Percentiles rank a stretch among this genome's conserved stretches.
phyloP scores from a whole-genome alignment of 2,329 filamentous ascomycete species.

The Tolypocladium tundrense region DNA sequence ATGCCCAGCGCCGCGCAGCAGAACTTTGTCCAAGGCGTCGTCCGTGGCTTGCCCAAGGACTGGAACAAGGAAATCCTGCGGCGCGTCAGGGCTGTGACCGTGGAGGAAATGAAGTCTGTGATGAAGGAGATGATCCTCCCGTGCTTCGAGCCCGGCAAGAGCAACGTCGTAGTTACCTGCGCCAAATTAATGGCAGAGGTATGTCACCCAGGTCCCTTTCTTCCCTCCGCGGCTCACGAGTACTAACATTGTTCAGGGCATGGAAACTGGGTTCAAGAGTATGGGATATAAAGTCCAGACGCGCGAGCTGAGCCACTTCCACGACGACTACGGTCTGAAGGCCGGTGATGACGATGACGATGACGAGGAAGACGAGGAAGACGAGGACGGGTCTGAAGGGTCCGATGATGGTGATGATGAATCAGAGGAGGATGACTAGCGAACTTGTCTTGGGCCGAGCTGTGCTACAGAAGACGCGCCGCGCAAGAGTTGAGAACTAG shows the following conservation, averaged over 20 bases:
- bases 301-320: slow-evolving; percentile 66
- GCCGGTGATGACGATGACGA: slow-evolving; percentile 50
- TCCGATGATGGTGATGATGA: background rate
- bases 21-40: slow-evolving; percentile 74
- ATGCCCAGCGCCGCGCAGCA: slow-evolving; percentile 72
- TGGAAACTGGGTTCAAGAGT: slow-evolving; percentile 62
- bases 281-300: slow-evolving; percentile 73
- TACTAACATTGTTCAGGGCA: slow-evolving; percentile 39
- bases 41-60: slow-evolving; percentile 64
- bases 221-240: background rate
- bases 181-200: slow-evolving; percentile 78
- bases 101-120: slow-evolving; percentile 65
- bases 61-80: slow-evolving; percentile 70
- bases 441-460: background rate
- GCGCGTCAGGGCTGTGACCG: slow-evolving; percentile 63
- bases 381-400: slow-evolving; percentile 7
- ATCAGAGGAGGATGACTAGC: background rate
- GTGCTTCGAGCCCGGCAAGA: slow-evolving; percentile 67
- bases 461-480: background rate
- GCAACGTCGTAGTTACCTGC: slow-evolving; percentile 83
- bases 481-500: background rate
- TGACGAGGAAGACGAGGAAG: slow-evolving; percentile 36
- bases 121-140: slow-evolving; percentile 68
- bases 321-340: slow-evolving; percentile 81
- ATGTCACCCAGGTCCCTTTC: slow-evolving; percentile 22